Evolutionary conservation across 2,329 filamentous ascomycete species (phyloP).

Genomic region (Fusarium floridanum): DNA sequence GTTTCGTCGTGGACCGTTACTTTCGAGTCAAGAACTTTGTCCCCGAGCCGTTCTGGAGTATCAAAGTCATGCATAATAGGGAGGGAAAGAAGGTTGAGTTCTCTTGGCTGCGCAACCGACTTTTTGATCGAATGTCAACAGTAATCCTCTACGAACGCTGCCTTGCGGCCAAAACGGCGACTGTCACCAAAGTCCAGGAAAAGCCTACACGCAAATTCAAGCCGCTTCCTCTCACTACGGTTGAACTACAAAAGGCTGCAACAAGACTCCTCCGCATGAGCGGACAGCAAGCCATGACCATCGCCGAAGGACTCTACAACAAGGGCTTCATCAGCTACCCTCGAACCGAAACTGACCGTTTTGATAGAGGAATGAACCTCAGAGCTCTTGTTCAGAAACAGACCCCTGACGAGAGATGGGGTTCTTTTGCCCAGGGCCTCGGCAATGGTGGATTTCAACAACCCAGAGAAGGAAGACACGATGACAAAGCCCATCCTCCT

Average conservation of each 20-base stretch:
- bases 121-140: slow-evolving; percentile 89
- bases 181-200: slow-evolving; percentile 86
- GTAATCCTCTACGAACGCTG: slow-evolving; percentile 89
- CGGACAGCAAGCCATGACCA: slow-evolving; percentile 89
- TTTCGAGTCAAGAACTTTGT: slow-evolving; percentile 94
- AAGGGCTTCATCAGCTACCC: slow-evolving; percentile 98
- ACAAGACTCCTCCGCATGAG: slow-evolving; percentile 91
- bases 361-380: slow-evolving; percentile 90
- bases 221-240: slow-evolving; percentile 91
- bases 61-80: slow-evolving; percentile 84
- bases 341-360: slow-evolving; percentile 95
- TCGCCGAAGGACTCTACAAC: slow-evolving; percentile 90
- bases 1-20: slow-evolving; percentile 97
- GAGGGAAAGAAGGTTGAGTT: slow-evolving; percentile 86
- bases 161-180: slow-evolving; percentile 79
- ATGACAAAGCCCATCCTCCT: slow-evolving; percentile 96
- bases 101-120: slow-evolving; percentile 81
- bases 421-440: slow-evolving; percentile 80
- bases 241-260: slow-evolving; percentile 96
- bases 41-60: slow-evolving; percentile 91
- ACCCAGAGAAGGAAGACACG: slow-evolving; percentile 86
- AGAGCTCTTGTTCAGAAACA: slow-evolving; percentile 86
- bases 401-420: slow-evolving; percentile 81
- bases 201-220: slow-evolving; percentile 96
- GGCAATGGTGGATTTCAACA: slow-evolving; percentile 82